Base-by-base conservation (phyloP, 2,329 filamentous ascomycete genomes). In the Alternaria postmessia region DNA sequence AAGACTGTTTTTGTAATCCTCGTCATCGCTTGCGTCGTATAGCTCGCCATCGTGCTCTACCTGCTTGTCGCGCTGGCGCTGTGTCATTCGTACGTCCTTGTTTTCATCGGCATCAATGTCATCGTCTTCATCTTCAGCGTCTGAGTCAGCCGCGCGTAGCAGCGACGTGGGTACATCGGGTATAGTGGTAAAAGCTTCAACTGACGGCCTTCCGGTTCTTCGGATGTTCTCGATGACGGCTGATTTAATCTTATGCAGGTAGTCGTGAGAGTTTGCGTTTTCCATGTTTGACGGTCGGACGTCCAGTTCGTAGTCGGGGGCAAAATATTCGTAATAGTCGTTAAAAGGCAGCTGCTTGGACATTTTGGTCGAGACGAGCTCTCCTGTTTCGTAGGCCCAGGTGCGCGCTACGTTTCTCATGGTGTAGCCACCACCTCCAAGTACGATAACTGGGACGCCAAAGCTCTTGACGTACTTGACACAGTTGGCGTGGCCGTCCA, bases 261-360 rank as follows among this genome's bases (percentile, higher is more conserved):
- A 91, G 71, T 91, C 88, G 63, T 81, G 84, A 4, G 87, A 88
- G 69, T 91, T 91, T 26, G 88, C 87, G 67, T 91, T 91, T 70
- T 91, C 88, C 88, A 91, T 91, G 69, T 91, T 91, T 2, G 87
- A 90, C 0, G 88, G 87, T 26, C 87, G 85, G 18, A 91, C 88
- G 69, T 90, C 87, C 42, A 91, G 82, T 75, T 91, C 87, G 73
- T 89, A 91, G 71, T 91, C 88, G 3, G 88, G 88, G 6, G 85
- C 87, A 72, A 90, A 91, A 73, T 91, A 91, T 83, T 90, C 88
- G 74, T 98, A 98, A 79, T 98, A 98, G 82, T 98, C 94, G 65
- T 97, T 98, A 79, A 93, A 98, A 0, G 94, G 94, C 41, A 98
- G 84, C n/a, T 91, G 89, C 5, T 90, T 86, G 11, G 88, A 86